These are phyloP conservation scores for Whalleya microplaca DNA, from an alignment of 2,329 filamentous ascomycete species.

Conservation along the genomic window DNA sequence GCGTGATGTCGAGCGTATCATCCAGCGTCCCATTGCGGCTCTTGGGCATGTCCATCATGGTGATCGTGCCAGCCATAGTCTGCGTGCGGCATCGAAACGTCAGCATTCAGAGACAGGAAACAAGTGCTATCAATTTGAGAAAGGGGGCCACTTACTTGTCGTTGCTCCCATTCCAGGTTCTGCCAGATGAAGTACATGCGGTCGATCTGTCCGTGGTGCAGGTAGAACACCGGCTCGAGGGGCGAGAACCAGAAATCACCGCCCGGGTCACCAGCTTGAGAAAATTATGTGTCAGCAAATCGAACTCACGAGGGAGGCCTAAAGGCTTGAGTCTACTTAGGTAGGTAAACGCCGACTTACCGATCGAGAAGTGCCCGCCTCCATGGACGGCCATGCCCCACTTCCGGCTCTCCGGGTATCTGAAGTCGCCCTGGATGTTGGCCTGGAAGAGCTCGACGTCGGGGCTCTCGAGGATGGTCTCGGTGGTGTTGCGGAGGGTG, in stretches of 20 bases:
- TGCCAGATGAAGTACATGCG: conserved; percentile 54
- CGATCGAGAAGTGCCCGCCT: conserved; percentile 42
- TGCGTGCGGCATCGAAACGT: conserved; percentile 22
- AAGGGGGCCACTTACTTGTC: conserved; percentile 34
- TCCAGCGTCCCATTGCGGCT: conserved; percentile 48
- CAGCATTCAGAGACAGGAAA: neutral
- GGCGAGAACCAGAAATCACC: conserved; percentile 49
- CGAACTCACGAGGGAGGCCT: too few relatives aligned
- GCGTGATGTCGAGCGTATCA: conserved; percentile 38
- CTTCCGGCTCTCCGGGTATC: conserved; percentile 31
- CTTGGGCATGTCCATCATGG: conserved; percentile 44
- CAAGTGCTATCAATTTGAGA: neutral
- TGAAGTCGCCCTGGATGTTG: conserved; percentile 44
- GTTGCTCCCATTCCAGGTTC: conserved; percentile 45
- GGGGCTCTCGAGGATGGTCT: conserved; percentile 41
- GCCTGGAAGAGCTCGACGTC: conserved; percentile 46
- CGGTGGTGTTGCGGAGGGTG: conserved; percentile 39
- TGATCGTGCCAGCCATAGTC: conserved; percentile 46
- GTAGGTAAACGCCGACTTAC: conserved; percentile 17
- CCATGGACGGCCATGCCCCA: conserved; percentile 38
- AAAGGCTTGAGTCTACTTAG: neutral
- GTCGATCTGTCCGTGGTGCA: conserved; percentile 52
- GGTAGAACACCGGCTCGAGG: conserved; percentile 50
- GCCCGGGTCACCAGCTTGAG: conserved; percentile 49
- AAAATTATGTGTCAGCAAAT: conserved; percentile 20